Base-by-base conservation (phyloP, 805 yeast genomes). In the Yamadazyma laniorum region DNA sequence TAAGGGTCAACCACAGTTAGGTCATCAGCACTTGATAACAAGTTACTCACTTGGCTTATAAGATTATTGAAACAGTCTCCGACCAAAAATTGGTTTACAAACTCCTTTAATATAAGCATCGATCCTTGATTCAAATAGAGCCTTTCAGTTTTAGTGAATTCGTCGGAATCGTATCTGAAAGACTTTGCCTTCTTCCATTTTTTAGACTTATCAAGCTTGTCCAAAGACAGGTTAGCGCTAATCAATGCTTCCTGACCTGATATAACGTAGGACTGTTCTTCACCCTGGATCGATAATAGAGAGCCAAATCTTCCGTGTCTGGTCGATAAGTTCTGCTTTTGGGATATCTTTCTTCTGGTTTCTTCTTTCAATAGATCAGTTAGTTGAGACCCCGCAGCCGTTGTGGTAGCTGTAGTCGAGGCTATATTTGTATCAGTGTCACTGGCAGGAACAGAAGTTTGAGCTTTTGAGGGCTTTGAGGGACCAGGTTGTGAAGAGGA, bases 231-330 rank as follows among this genome's bases (percentile, higher is more conserved):
- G n/a, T 47, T 62, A 15, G 72, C 70, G 30, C 72, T 67, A 8
- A 67, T 49, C 3, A 84, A 51, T 3, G 81, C 87, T 19, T 76
- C 75, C 48, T 85, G 90, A 2, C 95, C 93, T 3, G 73, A 67
- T 3, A 93, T 74, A 1, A 88, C 74, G 5, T 86, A 76, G 14
- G 85, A 59, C 17, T 42, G 53, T 37, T 80, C 80, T 17, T 74
- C 71, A 14, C 82, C 76, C 43, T 82, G 79, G 21, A 91, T 69
- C 2, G 95, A 81, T 8, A 89, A 59, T 45, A 90, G 65, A 0
- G 97, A 81, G 1, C 99, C 99, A 65, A 91, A 91, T 36, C 95
- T 72, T 2, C 93, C 90, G 55, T 91, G 99, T 32, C 99, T 73
- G 1, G 87, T 72, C 1, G 85, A 74, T 1, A 80, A 66, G 36